Evolutionary conservation across 768 basidiomycete species (phyloP).

Genomic region (Suillus fuscotomentosus): DNA sequence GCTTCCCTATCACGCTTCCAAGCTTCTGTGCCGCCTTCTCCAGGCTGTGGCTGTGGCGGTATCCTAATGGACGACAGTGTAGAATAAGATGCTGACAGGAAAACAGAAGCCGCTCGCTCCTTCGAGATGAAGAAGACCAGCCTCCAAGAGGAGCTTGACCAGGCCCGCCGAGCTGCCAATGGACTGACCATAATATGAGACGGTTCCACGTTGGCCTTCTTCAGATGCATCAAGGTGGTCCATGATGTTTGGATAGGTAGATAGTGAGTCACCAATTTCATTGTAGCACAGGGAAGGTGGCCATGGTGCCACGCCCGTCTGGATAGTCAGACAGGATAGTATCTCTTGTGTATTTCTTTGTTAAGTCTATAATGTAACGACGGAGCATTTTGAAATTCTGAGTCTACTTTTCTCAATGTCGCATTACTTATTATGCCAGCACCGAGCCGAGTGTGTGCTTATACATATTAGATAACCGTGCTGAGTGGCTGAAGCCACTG

Average conservation of each 20-base stretch:
- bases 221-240: slow-evolving; percentile 33
- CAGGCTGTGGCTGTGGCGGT: slow-evolving; percentile 47
- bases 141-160: slow-evolving; percentile 75
- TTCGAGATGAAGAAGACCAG: slow-evolving; percentile 79
- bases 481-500: too few species aligned
- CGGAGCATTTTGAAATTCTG: too few species aligned
- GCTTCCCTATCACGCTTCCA: slow-evolving; percentile 76
- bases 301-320: slow-evolving; percentile 85
- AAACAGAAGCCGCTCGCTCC: slow-evolving; percentile 70
- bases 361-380: too few species aligned
- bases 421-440: too few species aligned
- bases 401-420: too few species aligned
- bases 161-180: slow-evolving; percentile 67
- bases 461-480: too few species aligned
- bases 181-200: slow-evolving; percentile 60
- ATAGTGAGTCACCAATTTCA: slow-evolving; percentile 75
- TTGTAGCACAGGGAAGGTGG: slow-evolving; percentile 70
- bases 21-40: slow-evolving; percentile 61
- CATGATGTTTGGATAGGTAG: slow-evolving; percentile 53
- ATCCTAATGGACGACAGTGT: slow-evolving; percentile 78
- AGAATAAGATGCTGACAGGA: slow-evolving; percentile 72
- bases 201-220: slow-evolving; percentile 48
- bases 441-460: too few species aligned
- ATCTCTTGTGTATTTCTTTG: too few species aligned
- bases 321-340: slow-evolving; percentile 8